Conservation (phyloP, 1,139 yeast genomes). For the Barnettozyma hawaiiensis region DNA sequence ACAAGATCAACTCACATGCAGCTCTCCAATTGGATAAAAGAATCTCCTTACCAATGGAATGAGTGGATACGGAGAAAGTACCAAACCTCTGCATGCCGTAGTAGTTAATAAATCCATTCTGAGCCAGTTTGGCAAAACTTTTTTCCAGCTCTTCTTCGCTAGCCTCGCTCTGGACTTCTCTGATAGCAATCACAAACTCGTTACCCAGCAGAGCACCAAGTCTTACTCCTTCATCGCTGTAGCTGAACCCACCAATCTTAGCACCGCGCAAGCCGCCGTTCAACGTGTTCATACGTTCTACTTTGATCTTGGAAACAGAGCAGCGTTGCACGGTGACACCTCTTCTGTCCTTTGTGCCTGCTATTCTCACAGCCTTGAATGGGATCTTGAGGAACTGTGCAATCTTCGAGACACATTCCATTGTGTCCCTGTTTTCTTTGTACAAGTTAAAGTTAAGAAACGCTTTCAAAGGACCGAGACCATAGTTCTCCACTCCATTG, state of each 20-base stretch:
- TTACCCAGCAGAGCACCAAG: slow-evolving; percentile 87
- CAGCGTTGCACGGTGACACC: slow-evolving; percentile 90
- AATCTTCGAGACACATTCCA: slow-evolving; percentile 82
- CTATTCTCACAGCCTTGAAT: slow-evolving; percentile 63
- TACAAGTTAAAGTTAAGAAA: slow-evolving; percentile 75
- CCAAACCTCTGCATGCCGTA: slow-evolving; percentile 98
- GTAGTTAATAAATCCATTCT: slow-evolving; percentile 82
- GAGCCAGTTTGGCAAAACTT: slow-evolving; percentile 41
- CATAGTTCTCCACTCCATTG: slow-evolving; percentile 38
- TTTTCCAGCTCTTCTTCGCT: slow-evolving; percentile 40
- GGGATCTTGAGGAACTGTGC: slow-evolving; percentile 71
- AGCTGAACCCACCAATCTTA: slow-evolving; percentile 70
- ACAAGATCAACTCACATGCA: slow-evolving; percentile 70
- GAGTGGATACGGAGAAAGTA: slow-evolving; percentile 89
- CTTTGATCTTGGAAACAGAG: slow-evolving; percentile 63
- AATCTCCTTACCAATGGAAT: slow-evolving; percentile 69
- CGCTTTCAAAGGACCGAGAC: slow-evolving; percentile 64
- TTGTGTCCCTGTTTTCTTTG: slow-evolving; percentile 94
- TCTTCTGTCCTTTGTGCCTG: slow-evolving; percentile 96
- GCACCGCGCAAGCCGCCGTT: slow-evolving; percentile 72
- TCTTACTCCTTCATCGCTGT: slow-evolving; percentile 54
- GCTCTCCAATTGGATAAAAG: slow-evolving; percentile 71
- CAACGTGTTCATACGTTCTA: slow-evolving; percentile 72
- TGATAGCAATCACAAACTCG: slow-evolving; percentile 76
- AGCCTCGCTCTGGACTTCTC: slow-evolving; percentile 46